phyloP scores from a whole-genome alignment of 2,329 filamentous ascomycete species.

The Drechslera avenae region DNA sequence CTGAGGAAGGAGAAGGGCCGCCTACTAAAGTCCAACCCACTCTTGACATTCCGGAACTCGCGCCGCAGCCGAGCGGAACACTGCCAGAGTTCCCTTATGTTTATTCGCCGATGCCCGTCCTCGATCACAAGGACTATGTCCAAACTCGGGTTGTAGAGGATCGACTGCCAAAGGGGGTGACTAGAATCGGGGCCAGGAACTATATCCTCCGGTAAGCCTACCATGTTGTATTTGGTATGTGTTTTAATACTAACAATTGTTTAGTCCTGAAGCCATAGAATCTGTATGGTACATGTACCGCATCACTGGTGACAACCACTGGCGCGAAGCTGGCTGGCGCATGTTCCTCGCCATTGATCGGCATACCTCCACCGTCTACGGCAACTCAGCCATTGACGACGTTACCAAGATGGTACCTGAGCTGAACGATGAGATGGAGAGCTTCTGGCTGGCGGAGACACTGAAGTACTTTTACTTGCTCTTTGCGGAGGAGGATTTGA shows the following conservation, averaged over 20 bases:
- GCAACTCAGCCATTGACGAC: slow-evolving; percentile 69
- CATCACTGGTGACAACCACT: slow-evolving; percentile 68
- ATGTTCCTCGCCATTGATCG: slow-evolving; percentile 72
- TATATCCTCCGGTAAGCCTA: slow-evolving; percentile 64
- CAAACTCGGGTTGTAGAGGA: slow-evolving; percentile 48
- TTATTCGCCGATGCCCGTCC: slow-evolving; percentile 38
- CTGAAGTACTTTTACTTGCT: slow-evolving; percentile 71
- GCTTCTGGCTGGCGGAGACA: slow-evolving; percentile 74
- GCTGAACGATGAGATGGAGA: slow-evolving; percentile 70
- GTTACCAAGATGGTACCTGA: slow-evolving; percentile 59
- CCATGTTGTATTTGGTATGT: background rate
- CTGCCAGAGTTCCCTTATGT: slow-evolving; percentile 38
- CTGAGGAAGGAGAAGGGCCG: slow-evolving; percentile 27
- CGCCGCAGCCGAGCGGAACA: slow-evolving; percentile 21
- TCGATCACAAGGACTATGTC: slow-evolving; percentile 45
- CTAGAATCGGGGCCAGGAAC: slow-evolving; percentile 59
- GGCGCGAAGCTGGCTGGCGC: slow-evolving; percentile 72
- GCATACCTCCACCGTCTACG: slow-evolving; percentile 65
- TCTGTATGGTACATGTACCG: slow-evolving; percentile 79
- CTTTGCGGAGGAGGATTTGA: slow-evolving; percentile 63
- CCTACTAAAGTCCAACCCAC: slow-evolving; percentile 30
- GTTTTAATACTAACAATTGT: slow-evolving; percentile 1
- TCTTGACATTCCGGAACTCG: slow-evolving; percentile 16
- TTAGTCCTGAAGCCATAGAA: slow-evolving; percentile 75
- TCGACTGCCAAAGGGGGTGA: slow-evolving; percentile 61